Percentiles rank a stretch among this genome's conserved stretches.
Evolutionary conservation across 208 protist species (phyloP).

Genomic region (Wallacemonas sp.): DNA sequence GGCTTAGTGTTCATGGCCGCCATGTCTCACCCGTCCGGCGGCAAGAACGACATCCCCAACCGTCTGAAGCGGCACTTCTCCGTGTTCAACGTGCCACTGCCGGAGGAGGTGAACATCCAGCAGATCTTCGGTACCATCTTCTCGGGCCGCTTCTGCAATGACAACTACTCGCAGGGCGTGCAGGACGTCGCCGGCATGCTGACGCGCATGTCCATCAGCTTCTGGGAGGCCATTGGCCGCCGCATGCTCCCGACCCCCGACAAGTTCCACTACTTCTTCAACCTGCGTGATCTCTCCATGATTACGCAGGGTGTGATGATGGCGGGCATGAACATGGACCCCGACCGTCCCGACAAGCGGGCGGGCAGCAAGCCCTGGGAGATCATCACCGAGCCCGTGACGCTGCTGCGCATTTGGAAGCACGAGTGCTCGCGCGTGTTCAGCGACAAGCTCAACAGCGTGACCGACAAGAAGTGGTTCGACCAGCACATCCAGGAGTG

Average conservation of each 20-base stretch:
- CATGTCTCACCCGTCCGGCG: conserved; percentile 97
- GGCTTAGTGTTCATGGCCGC: conserved; percentile 96
- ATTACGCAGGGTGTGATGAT: conserved; percentile 97
- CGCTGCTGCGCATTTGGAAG: conserved; percentile 95
- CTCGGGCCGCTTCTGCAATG: conserved; percentile 90
- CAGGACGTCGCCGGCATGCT: conserved; percentile 90
- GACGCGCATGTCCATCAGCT: conserved; percentile 93
- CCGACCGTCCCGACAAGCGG: conserved; percentile 89
- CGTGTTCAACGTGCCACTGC: conserved; percentile 97
- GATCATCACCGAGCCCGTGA: conserved; percentile 68
- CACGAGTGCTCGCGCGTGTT: conserved; percentile 98
- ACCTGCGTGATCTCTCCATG: conserved; percentile 96
- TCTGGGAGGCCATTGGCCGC: conserved; percentile 89
- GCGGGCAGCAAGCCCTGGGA: conserved; percentile 84
- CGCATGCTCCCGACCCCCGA: conserved; percentile 97
- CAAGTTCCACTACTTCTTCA: conserved; percentile 99
- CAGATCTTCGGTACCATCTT: conserved; percentile 93
- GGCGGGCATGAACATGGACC: conserved; percentile 82
- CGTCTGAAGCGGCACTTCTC: conserved; percentile 97
- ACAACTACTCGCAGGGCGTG: conserved; percentile 82
- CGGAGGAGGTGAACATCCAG: conserved; percentile 94
- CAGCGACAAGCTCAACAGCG: conserved; percentile 96
- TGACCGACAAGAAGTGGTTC: conserved; percentile 96
- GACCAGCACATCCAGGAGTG: conserved; percentile 89
- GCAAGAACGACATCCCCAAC: conserved; percentile 98